Conservation (phyloP, 2,329 filamentous ascomycete genomes). For the Davidsoniella neocaledoniae region DNA sequence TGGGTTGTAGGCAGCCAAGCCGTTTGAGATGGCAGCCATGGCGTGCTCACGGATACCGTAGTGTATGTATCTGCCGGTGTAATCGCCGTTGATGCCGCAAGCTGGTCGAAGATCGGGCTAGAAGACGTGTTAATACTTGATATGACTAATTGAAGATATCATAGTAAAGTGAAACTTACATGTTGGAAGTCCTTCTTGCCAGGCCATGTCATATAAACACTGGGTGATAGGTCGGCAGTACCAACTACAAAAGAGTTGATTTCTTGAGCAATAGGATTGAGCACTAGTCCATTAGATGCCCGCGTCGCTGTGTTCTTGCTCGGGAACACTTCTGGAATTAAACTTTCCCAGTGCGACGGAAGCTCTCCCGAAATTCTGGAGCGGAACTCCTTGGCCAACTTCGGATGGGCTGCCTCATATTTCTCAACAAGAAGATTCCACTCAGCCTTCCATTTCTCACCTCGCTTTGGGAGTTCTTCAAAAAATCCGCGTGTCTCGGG, state of each 20-base stretch:
- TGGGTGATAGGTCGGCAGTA: slow-evolving; percentile 35
- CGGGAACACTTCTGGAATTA: slow-evolving; percentile 30
- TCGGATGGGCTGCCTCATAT: slow-evolving; percentile 29
- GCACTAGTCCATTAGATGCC: slow-evolving; percentile 30
- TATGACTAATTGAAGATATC: too few species aligned
- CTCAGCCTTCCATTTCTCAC: slow-evolving; percentile 27
- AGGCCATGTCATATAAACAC: slow-evolving; percentile 39
- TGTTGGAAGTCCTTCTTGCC: slow-evolving; percentile 33
- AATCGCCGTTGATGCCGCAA: slow-evolving; percentile 28
- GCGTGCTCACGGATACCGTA: slow-evolving; percentile 45
- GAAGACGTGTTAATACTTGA: too few species aligned
- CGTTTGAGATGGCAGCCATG: slow-evolving; percentile 41
- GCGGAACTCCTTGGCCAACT: slow-evolving; percentile 32
- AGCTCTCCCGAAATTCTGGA: slow-evolving; percentile 31
- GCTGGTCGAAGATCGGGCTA: slow-evolving; percentile 16
- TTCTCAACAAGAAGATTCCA: slow-evolving; percentile 28
- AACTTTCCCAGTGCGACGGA: slow-evolving; percentile 29
- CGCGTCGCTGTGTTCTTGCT: slow-evolving; percentile 30
- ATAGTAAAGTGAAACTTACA: not conserved
- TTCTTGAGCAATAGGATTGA: slow-evolving; percentile 33
- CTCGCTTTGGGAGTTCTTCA: slow-evolving; percentile 25
- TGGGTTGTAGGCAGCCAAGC: slow-evolving; percentile 38
- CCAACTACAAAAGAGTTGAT: slow-evolving; percentile 34
- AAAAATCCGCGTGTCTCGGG: slow-evolving; percentile 36
- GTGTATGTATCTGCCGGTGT: slow-evolving; percentile 38